Evolutionary conservation across 169 alveolate genomes (phyloP), one percentile per base, ranked within the genome.

Genomic region (Plasmodium chabaudi): DNA sequence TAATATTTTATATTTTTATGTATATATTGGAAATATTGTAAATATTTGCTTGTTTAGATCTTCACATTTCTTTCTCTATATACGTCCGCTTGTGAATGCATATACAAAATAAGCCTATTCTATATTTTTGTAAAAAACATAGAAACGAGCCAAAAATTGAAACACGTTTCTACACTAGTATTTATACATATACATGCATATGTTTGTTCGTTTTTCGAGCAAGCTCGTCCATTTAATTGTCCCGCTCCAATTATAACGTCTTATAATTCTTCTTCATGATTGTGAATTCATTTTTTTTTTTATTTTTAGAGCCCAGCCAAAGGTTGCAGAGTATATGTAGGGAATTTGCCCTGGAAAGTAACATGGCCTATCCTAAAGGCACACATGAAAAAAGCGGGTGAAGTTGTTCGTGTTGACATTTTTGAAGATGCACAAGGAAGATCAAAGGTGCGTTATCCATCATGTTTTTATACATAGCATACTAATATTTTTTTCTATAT

Each of bases 381-480:
- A 64, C 98, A 96, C 92, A 95, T 95, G 97, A 95, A 94, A 68
- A 96, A 95, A 75, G 98, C 96, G 6, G 98, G 98, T 23, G 96
- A 94, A 27, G 98, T 96, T 15, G 86, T 95, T 25, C 87, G 98
- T 51, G 98, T 97, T 25, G 98, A 96, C 42, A 96, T 96, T 44
- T 94, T 96, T 70, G 98, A 95, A 86, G 98, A 96, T 75, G 91
- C 72, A 55, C 96, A 93, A 47, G 98, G 98, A 47, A 91, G 96
- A 27, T 95, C 97, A 70, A 94, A 95, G 94, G 96, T 94, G 68
- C n/a, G 39, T 61, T 13, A 23, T 2, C 9, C 42, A 12, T 25
- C 39, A 13, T 47, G 56, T 9, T 0, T 1, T 47, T 9, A 9
- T 1, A 10, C 17, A 13, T 47, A 47, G 56, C 0, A 47, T 9